phyloP scores from a whole-genome alignment of 2,329 filamentous ascomycete genomes.

The Remersonia thermophila region DNA sequence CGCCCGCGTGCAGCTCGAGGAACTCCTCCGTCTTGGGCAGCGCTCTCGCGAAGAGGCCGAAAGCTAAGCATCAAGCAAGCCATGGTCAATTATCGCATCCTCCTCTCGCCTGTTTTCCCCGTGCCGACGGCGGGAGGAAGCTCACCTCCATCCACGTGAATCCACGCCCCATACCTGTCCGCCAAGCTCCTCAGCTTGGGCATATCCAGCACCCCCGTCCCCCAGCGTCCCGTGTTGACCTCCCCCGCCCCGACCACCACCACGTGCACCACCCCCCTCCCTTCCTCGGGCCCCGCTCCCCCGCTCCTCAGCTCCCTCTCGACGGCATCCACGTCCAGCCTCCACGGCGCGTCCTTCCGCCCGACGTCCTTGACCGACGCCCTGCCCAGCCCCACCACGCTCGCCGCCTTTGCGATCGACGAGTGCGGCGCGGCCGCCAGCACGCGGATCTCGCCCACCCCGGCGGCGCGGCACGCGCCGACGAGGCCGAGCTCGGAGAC shows the following conservation, averaged over 20 bases:
- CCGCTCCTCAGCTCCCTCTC: conserved; percentile 41
- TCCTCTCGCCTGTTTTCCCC: too few relatives aligned
- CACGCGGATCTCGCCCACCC: conserved; percentile 58
- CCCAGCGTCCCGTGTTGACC: conserved; percentile 80
- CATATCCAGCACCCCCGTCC: conserved; percentile 48
- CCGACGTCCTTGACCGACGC: conserved; percentile 50
- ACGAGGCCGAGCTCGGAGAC: conserved; percentile 61
- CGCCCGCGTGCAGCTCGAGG: conserved; percentile 33
- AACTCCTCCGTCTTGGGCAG: conserved; percentile 49
- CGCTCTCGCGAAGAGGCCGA: conserved; percentile 67
- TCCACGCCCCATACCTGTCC: conserved; percentile 64
- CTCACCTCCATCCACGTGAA: conserved; percentile 72
- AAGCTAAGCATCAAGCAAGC: conserved; percentile 49
- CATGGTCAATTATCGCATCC: too few relatives aligned
- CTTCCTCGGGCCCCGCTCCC: conserved; percentile 23
- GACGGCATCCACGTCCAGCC: conserved; percentile 54
- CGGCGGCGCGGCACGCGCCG: conserved; percentile 50
- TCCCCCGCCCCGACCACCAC: conserved; percentile 76
- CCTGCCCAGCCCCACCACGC: conserved; percentile 67
- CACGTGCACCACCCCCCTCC: conserved; percentile 51
- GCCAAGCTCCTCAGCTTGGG: conserved; percentile 53
- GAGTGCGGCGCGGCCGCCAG: conserved; percentile 76
- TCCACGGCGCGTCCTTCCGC: conserved; percentile 44
- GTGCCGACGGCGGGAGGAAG: too few relatives aligned
- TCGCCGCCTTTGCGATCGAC: conserved; percentile 71